phyloP scores from a whole-genome alignment of 768 basidiomycete genomes.

The Leccinum fibrillosum region DNA sequence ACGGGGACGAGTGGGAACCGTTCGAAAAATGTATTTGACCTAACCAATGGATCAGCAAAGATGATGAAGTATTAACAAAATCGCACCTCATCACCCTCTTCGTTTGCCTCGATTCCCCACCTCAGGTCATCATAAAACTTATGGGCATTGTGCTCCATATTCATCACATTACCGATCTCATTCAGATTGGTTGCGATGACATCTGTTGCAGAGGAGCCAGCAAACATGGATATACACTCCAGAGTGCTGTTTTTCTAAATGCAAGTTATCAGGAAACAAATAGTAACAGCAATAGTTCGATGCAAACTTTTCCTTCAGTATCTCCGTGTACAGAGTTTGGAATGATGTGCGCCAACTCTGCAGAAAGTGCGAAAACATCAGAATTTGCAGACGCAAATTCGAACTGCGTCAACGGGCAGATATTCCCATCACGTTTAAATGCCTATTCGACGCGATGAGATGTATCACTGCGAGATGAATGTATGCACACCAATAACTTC shows the following conservation, averaged over 20 bases:
- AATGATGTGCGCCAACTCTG: neutral
- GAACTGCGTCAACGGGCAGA: constrained; percentile 1
- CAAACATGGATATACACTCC: constrained; percentile 3
- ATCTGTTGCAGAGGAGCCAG: neutral
- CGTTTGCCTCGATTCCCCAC: constrained; percentile 4
- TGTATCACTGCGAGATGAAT: neutral
- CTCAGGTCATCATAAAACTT: neutral
- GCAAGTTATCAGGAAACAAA: neutral
- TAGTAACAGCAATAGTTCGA: neutral
- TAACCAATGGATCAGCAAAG: neutral
- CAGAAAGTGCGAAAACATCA: too few relatives aligned
- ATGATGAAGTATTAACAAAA: neutral
- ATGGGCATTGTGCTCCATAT: neutral
- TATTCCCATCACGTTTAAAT: neutral
- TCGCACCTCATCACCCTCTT: constrained; percentile 1
- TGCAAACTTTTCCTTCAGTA: neutral
- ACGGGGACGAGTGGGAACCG: neutral
- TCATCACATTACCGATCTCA: neutral
- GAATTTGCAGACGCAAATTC: too few relatives aligned
- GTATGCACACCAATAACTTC: constrained; percentile 4
- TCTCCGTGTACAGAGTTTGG: neutral
- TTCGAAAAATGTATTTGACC: neutral
- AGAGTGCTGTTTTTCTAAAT: neutral
- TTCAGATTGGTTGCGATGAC: neutral
- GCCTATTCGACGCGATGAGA: neutral